These are phyloP conservation scores for Aspergillus candidus DNA, from an alignment of 2,329 filamentous ascomycete genomes.

Conservation along the genomic window DNA sequence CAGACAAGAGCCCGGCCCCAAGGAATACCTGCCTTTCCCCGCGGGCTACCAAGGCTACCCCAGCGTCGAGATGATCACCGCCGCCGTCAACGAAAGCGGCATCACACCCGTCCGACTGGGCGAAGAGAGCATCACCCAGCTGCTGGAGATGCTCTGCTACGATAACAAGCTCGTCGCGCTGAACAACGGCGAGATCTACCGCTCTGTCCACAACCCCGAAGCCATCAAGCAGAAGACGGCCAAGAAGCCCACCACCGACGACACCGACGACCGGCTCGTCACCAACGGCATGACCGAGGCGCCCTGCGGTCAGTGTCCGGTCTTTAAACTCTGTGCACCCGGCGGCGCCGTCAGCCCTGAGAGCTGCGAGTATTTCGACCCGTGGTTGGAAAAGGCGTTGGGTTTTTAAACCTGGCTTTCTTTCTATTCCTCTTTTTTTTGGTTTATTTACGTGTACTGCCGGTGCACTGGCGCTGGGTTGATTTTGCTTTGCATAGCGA, in stretches of 20 bases:
- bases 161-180: constrained; percentile 72
- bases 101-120: constrained; percentile 64
- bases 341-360: constrained; percentile 84
- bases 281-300: constrained; percentile 77
- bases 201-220: constrained; percentile 37
- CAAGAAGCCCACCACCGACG: constrained; percentile 25
- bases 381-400: constrained; percentile 59
- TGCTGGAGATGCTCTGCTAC: constrained; percentile 82
- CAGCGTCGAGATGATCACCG: constrained; percentile 70
- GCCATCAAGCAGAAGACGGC: constrained; percentile 30
- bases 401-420: constrained; percentile 24
- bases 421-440: background rate
- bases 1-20: constrained; percentile 24
- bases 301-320: constrained; percentile 86
- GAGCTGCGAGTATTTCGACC: constrained; percentile 85
- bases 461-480: constrained; percentile 8
- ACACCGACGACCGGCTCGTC: constrained; percentile 39
- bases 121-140: constrained; percentile 72
- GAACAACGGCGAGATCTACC: constrained; percentile 47
- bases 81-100: constrained; percentile 61
- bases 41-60: constrained; percentile 72
- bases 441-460: constrained; percentile 10
- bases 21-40: constrained; percentile 47
- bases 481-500: constrained; percentile 33
- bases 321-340: constrained; percentile 86